These are phyloP conservation scores for Dendrocalamus sinicus DNA, from an alignment of 176 grass and related monocot genomes.

Conservation along the genomic window DNA sequence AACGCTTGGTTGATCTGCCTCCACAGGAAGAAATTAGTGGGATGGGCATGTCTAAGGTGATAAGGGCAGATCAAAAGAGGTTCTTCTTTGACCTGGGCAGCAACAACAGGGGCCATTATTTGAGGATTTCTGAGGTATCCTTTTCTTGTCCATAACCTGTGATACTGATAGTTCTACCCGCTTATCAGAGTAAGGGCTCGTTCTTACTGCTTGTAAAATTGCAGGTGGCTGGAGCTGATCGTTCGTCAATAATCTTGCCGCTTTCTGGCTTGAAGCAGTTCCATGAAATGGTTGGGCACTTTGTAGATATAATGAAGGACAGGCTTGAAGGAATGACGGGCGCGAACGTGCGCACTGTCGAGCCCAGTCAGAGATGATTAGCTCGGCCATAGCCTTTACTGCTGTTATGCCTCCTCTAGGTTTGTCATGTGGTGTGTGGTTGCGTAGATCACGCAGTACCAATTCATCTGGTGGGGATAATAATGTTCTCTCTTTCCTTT, in stretches of 20 bases:
- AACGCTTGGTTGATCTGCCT: conserved; percentile 76
- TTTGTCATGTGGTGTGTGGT: conserved; percentile 59
- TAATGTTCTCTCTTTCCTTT: conserved; percentile 46
- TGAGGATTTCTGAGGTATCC: conserved; percentile 92
- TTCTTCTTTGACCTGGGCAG: conserved; percentile 98
- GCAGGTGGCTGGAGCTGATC: conserved; percentile 92
- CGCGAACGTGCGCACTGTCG: conserved; percentile 76
- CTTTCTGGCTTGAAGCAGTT: conserved; percentile 96
- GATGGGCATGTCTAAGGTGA: conserved; percentile 93
- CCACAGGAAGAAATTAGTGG: conserved; percentile 86
- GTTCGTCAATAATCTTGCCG: conserved; percentile 94
- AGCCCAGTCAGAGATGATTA: conserved; percentile 80
- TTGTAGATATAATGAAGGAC: conserved; percentile 99
- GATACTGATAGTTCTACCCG: background rate
- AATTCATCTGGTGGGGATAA: conserved; percentile 68
- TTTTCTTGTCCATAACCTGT: background rate
- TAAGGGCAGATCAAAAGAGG: conserved; percentile 95
- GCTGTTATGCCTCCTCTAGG: conserved; percentile 68
- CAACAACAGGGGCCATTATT: conserved; percentile 95
- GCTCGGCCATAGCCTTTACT: conserved; percentile 48
- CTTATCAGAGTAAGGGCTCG: background rate
- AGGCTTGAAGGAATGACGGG: conserved; percentile 87
- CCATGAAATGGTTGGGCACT: conserved; percentile 98
- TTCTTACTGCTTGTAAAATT: conserved; percentile 29
- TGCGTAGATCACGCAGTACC: conserved; percentile 64